Conservation (phyloP, 2,329 filamentous ascomycete species). For the Talaromyces sp. region DNA sequence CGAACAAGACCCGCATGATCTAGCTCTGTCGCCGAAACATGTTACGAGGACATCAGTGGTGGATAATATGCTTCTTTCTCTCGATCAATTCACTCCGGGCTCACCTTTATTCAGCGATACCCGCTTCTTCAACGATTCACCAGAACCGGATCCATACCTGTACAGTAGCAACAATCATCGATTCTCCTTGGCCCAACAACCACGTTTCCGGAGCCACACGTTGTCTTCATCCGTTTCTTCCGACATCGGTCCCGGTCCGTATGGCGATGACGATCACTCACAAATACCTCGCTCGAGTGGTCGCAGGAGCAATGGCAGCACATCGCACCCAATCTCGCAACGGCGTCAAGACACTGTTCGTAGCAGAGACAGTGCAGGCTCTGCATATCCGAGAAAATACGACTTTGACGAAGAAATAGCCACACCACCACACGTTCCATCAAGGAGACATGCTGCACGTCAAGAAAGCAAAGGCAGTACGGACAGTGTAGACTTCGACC, state of each 20-base stretch:
- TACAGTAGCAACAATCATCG: constrained; percentile 24
- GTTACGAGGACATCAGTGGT: constrained; percentile 87
- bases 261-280: constrained; percentile 41
- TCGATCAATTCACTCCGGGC: constrained; percentile 69
- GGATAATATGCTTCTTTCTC: constrained; percentile 89
- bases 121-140: constrained; percentile 39
- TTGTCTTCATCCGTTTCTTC: constrained; percentile 59
- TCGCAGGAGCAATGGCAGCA: constrained; percentile 76
- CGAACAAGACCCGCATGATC: constrained; percentile 61
- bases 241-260: constrained; percentile 46
- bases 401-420: constrained; percentile 27
- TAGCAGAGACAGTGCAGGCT: constrained; percentile 32
- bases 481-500: constrained; percentile 64
- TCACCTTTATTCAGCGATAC: constrained; percentile 36
- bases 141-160: constrained; percentile 36
- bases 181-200: constrained; percentile 28
- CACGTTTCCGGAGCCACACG: constrained; percentile 55
- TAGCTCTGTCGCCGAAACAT: constrained; percentile 72
- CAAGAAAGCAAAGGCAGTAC: constrained; percentile 71
- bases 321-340: constrained; percentile 61
- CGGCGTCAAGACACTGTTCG: constrained; percentile 62
- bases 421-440: constrained; percentile 1
- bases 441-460: constrained; percentile 45
- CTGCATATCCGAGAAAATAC: constrained; percentile 22
- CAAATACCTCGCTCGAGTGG: constrained; percentile 44